A percentile compares a stretch with the other conserved stretches of the same genome.
These are phyloP conservation scores for Puccinia hordei DNA, from an alignment of 1,284 basidiomycete species.

Conservation along the genomic window DNA sequence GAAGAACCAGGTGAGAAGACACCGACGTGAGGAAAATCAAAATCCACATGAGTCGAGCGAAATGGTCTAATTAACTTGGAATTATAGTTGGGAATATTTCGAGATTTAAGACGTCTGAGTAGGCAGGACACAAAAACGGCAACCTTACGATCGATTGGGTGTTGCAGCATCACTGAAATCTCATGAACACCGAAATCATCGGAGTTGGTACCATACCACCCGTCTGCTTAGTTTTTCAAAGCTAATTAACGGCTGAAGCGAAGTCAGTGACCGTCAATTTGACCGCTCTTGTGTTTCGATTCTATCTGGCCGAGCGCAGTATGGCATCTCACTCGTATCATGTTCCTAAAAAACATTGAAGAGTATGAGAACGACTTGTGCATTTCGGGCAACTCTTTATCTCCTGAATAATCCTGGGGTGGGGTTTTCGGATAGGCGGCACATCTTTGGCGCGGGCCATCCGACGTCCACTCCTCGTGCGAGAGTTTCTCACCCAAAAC, in stretches of 20 bases:
- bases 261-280: constrained; percentile 37
- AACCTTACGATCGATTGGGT: no score
- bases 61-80: constrained; percentile 63
- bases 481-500: no score
- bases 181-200: constrained; percentile 66
- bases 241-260: constrained; percentile 55
- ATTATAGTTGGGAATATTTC: constrained; percentile 66
- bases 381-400: background rate
- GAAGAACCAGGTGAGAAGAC: constrained; percentile 71
- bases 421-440: constrained; percentile 21
- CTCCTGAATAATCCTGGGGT: background rate
- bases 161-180: constrained; percentile 55
- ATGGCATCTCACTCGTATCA: background rate
- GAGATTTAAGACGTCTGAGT: no score
- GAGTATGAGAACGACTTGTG: background rate
- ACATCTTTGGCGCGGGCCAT: constrained; percentile 6
- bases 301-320: no score
- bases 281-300: constrained; percentile 51
- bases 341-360: background rate
- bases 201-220: constrained; percentile 63
- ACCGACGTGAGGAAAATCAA: constrained; percentile 60
- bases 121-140: no score
- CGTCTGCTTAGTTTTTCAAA: constrained; percentile 53
- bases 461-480: background rate
- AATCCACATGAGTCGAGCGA: background rate